Conservation (phyloP, 1,139 yeast genomes). For the Yarrowia galli region DNA sequence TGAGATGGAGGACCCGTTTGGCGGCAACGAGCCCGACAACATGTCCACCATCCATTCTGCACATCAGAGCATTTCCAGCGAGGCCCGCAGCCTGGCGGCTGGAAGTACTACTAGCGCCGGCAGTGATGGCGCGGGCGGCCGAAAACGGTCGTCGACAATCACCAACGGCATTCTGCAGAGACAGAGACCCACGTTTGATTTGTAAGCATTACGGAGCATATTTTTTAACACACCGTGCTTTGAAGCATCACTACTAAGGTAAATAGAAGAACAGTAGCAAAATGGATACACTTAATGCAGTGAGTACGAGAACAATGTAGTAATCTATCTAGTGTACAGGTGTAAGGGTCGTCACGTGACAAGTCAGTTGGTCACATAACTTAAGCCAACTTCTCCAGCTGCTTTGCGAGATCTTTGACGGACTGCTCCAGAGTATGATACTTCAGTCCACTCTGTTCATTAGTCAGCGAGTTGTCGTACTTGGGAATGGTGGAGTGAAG, state of each 20-base stretch:
- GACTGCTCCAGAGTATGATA: constrained; percentile 21
- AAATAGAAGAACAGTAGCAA: constrained; percentile 1
- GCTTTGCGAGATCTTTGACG: constrained; percentile 35
- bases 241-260: neutral
- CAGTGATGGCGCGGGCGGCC: constrained; percentile 10
- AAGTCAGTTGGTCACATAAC: no score
- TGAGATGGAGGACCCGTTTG: constrained; percentile 15
- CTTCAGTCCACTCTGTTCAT: constrained; percentile 31
- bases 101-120: neutral
- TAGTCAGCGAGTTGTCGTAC: constrained; percentile 34
- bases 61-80: neutral
- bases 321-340: neutral
- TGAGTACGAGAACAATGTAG: no score
- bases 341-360: no score
- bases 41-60: constrained; percentile 33
- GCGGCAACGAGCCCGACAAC: constrained; percentile 15
- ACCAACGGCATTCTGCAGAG: constrained; percentile 29
- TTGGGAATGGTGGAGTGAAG: constrained; percentile 21
- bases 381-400: constrained; percentile 1
- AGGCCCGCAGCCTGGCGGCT: neutral
- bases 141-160: constrained; percentile 30
- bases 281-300: neutral
- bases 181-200: constrained; percentile 36
- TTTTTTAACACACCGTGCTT: no score
- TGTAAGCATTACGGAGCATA: neutral